These are phyloP conservation scores for Hypoxylon trugodes DNA, from an alignment of 495 filamentous ascomycete genomes.

Conservation along the genomic window DNA sequence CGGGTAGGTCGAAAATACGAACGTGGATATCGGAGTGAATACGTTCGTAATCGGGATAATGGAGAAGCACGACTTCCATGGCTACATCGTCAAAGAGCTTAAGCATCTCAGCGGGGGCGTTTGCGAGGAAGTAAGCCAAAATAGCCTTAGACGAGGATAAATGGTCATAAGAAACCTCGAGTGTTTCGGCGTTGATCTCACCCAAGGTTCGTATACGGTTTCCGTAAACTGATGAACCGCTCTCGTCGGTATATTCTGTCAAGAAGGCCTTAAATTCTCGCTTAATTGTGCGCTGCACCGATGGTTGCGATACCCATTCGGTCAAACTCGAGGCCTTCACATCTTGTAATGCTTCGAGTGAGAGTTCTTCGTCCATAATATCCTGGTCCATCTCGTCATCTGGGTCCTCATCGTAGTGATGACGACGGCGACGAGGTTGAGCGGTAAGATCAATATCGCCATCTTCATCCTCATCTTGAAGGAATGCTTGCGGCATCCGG, in stretches of 20 bases:
- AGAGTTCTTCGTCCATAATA: conserved; percentile 93
- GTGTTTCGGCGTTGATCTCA: conserved; percentile 93
- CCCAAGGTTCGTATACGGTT: conserved; percentile 91
- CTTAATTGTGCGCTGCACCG: conserved; percentile 92
- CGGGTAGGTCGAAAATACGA: conserved; percentile 92
- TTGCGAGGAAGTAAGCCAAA: conserved; percentile 96
- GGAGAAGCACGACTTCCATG: conserved; percentile 91
- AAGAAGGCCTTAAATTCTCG: conserved; percentile 97
- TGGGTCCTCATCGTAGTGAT: conserved; percentile 91
- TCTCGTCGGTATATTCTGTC: conserved; percentile 90
- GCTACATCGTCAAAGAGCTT: conserved; percentile 98
- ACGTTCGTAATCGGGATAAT: conserved; percentile 96
- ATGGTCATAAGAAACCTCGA: conserved; percentile 96
- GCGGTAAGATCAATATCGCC: conserved; percentile 81
- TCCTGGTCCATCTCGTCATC: conserved; percentile 92
- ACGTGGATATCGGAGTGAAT: conserved; percentile 99
- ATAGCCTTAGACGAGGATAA: conserved; percentile 89
- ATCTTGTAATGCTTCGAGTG: conserved; percentile 89
- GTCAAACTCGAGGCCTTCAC: conserved; percentile 92
- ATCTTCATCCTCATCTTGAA: conserved; percentile 90
- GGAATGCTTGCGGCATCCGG: conserved; percentile 82
- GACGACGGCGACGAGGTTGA: conserved; percentile 79
- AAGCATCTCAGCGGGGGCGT: conserved; percentile 90
- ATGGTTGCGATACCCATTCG: conserved; percentile 92
- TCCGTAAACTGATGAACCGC: conserved; percentile 90